Percentiles rank a stretch among this genome's conserved stretches.
phyloP scores from a whole-genome alignment of 176 grass and related monocot species.

The Phyllostachys edulis region DNA sequence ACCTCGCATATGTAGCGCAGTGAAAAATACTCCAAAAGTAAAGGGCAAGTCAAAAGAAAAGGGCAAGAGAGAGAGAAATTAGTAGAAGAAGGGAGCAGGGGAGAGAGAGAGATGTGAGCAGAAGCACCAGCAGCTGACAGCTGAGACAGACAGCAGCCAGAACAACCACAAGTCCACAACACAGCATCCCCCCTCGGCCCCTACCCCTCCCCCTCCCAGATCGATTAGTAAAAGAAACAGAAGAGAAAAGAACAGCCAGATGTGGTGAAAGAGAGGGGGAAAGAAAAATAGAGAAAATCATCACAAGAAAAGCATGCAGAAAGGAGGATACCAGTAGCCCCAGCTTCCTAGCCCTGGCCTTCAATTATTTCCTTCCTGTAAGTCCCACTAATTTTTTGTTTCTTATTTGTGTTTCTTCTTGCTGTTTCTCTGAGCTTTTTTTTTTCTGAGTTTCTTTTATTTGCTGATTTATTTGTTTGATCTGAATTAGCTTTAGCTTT shows the following conservation, averaged over 20 bases:
- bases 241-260: background rate
- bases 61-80: background rate
- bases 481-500: conserved; percentile 9
- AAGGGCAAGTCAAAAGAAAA: too few species aligned
- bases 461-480: background rate
- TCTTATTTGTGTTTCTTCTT: background rate
- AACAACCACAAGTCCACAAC: background rate
- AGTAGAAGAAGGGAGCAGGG: background rate
- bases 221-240: conserved; percentile 1
- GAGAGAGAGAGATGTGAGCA: background rate
- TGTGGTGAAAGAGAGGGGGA: conserved; percentile 2
- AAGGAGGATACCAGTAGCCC: conserved; percentile 10
- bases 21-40: background rate
- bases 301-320: conserved; percentile 25
- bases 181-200: background rate
- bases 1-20: background rate
- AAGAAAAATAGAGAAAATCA: background rate
- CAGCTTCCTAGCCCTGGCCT: background rate
- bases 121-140: conserved; percentile 9
- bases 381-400: background rate
- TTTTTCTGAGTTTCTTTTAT: background rate
- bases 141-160: conserved; percentile 1
- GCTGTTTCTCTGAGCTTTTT: background rate
- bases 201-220: background rate
- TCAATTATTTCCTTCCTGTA: conserved; percentile 4